A percentile compares a stretch with the other conserved stretches of the same genome.
Evolutionary conservation across 2,329 filamentous ascomycete species (phyloP).

Genomic region (Paecilomyces formosus): DNA sequence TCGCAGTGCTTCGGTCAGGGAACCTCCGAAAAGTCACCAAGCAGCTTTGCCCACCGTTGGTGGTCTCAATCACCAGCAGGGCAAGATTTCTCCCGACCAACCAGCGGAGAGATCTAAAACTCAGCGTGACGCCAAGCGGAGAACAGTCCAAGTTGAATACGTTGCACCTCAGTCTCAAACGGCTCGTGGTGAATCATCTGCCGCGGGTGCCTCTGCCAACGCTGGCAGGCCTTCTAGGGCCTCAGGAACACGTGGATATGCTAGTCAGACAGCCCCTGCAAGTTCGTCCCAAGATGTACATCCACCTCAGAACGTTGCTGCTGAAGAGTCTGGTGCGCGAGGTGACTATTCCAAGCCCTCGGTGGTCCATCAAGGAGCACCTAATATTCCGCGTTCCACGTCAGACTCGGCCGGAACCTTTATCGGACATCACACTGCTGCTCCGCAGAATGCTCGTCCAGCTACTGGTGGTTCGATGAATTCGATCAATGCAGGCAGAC

Average conservation of each 20-base stretch:
- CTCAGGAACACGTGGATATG: constrained; percentile 39
- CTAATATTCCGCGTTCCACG: constrained; percentile 46
- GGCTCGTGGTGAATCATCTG: constrained; percentile 53
- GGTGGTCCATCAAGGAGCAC: constrained; percentile 21
- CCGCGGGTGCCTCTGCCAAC: constrained; percentile 4
- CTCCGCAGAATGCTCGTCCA: constrained; percentile 51
- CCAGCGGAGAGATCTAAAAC: constrained; percentile 58
- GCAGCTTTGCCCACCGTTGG: constrained; percentile 42
- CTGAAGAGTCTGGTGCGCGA: constrained; percentile 2
- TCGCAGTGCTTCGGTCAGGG: constrained; percentile 89
- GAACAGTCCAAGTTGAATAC: constrained; percentile 96
- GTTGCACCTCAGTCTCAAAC: constrained; percentile 86
- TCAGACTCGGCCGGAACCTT: constrained; percentile 53
- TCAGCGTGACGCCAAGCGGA: constrained; percentile 75
- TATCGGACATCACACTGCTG: constrained; percentile 37
- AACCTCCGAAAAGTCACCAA: constrained; percentile 62
- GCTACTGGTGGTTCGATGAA: constrained; percentile 76
- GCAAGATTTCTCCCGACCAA: constrained; percentile 62
- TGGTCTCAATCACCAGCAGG: constrained; percentile 65
- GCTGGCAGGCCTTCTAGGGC: constrained; percentile 12
- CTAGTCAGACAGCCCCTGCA: constrained; percentile 8
- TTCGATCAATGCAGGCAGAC: constrained; percentile 50
- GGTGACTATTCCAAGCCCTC: constrained; percentile 10
- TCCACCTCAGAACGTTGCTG: constrained; percentile 21
- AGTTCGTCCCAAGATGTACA: constrained; percentile 32